Evolutionary conservation across 1,284 basidiomycete species (phyloP), one percentile per base, ranked within the genome.

Genomic region (Papiliotrema laurentii): DNA sequence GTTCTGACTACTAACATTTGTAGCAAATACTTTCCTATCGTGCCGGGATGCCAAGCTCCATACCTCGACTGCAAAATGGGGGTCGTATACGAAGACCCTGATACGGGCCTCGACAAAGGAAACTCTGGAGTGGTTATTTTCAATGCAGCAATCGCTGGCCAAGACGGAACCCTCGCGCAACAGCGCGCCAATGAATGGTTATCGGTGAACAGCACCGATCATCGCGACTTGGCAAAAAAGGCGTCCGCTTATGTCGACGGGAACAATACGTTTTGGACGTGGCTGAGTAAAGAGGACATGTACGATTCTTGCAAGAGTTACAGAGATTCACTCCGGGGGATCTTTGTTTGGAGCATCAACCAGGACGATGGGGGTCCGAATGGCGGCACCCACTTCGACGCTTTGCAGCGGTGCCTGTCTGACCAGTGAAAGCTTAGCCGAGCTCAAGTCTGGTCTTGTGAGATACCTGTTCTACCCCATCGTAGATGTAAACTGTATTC

Each of bases 21-120:
- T n/a, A n/a, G n/a, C 26, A 66, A 63, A 48, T 63, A 45, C 45
- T 71, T 75, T 68, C 13, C 40, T 19, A 31, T 56, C 19, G 16
- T 37, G 16, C 54, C 50, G 31, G 13, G 44, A 4, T 47, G 53
- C 10, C 19, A 48, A 7, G 6, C 41, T 6, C 28, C 53, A 7
- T 51, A 53, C 9, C 44, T 63, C 37, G 61, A 55, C 3, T 66
- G 63, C 31, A 13, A 41, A 4, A 50, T 66, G 49, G 53, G 50
- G 10, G 11, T 24, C 3, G 27, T 18, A 2, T 41, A 42, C 27
- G 58, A 53, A 53, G 54, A 28, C 39, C 38, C 21, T 25, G n/a
- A 19, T 10, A 26, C 37, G 18, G 53, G 51, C 3, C n/a, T 18
- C 2, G 61, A 63, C 35, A 50, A 48, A 26, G 30, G 22, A 10